Evolutionary conservation across 768 basidiomycete species (phyloP).

Genomic region (Candolleomyces aberdarensis): DNA sequence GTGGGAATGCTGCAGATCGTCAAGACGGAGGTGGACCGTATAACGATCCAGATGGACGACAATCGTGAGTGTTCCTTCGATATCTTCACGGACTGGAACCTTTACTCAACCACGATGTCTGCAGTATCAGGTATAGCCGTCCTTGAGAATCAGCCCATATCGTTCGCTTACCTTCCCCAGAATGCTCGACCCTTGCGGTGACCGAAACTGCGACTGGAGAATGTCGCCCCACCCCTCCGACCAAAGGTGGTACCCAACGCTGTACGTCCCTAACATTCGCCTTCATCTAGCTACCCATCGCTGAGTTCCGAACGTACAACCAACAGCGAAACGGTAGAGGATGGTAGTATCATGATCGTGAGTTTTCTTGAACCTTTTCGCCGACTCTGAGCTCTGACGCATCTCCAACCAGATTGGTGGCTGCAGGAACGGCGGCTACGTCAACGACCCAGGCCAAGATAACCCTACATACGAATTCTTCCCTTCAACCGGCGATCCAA

Average conservation of each 20-base stretch:
- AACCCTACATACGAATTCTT: conserved; percentile 83
- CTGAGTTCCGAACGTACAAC: neutral
- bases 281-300: neutral
- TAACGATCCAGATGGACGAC: conserved; percentile 54
- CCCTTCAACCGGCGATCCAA: conserved; percentile 54
- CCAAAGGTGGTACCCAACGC: conserved; percentile 71
- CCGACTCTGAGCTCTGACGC: neutral
- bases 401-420: conserved; percentile 47
- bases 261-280: conserved; percentile 37
- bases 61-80: conserved; percentile 40
- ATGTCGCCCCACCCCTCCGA: conserved; percentile 40
- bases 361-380: neutral
- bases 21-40: conserved; percentile 52
- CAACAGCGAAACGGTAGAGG: conserved; percentile 56
- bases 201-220: conserved; percentile 55
- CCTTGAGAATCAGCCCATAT: neutral
- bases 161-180: conserved; percentile 25
- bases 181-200: conserved; percentile 62
- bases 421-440: conserved; percentile 61
- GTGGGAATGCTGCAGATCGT: conserved; percentile 42
- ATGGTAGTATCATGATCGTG: conserved; percentile 61
- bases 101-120: neutral
- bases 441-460: conserved; percentile 61
- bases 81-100: neutral
- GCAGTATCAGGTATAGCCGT: conserved; percentile 41